These are phyloP conservation scores for Forsythia viridissima DNA, from an alignment of 257 asterid species.

Conservation along the genomic window DNA sequence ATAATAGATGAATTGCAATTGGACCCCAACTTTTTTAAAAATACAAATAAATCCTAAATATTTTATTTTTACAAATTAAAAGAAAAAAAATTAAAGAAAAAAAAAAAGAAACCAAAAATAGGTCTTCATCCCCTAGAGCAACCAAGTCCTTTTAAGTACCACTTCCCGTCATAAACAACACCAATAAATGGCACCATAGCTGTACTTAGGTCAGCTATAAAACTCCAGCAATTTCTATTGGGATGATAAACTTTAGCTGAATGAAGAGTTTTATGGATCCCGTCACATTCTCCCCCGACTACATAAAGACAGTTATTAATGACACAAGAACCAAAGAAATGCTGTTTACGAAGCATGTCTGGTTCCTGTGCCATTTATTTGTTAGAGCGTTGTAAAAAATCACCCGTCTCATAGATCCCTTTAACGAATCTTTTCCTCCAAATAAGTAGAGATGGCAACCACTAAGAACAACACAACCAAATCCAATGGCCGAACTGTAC, in stretches of 20 bases:
- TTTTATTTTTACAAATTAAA: no score
- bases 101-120: no score
- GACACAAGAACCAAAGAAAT: conserved; percentile 60
- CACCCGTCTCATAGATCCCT: conserved; percentile 62
- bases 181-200: conserved; percentile 73
- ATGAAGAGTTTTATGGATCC: conserved; percentile 52
- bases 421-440: conserved; percentile 57
- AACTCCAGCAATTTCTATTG: conserved; percentile 58
- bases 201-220: conserved; percentile 60
- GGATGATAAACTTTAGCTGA: conserved; percentile 66
- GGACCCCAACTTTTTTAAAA: no score
- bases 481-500: conserved; percentile 53
- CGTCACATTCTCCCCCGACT: conserved; percentile 72
- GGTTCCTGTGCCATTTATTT: conserved; percentile 67
- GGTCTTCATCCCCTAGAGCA: no score
- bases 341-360: conserved; percentile 59
- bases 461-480: conserved; percentile 66
- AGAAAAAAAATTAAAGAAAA: no score
- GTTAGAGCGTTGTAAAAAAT: conserved; percentile 62
- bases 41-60: no score
- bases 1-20: no score
- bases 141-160: conserved; percentile 67
- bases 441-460: conserved; percentile 62
- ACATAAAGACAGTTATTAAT: conserved; percentile 64
- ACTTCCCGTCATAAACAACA: conserved; percentile 49